phyloP scores from a whole-genome alignment of 2,329 filamentous ascomycete genomes.

The Penicillium sp. region DNA sequence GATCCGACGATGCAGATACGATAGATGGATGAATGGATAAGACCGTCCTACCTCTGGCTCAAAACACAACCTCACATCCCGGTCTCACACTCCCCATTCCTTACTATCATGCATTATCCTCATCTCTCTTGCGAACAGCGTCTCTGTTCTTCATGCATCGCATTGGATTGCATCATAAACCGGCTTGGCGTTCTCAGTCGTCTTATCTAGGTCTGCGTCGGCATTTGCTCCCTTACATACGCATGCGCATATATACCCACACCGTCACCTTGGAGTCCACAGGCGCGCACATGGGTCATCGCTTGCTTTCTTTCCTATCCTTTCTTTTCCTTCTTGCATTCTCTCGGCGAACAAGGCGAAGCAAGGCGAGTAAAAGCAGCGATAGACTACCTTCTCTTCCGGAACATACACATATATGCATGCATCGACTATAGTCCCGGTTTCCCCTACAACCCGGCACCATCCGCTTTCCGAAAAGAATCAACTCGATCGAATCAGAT shows the following conservation, averaged over 20 bases:
- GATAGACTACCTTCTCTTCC: slow-evolving; percentile 12
- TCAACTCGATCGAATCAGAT: not conserved
- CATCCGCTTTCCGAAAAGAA: not conserved
- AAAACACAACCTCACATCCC: not conserved
- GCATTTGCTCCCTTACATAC: slow-evolving; percentile 6
- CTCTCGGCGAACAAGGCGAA: slow-evolving; percentile 6
- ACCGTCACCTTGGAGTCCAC: not conserved
- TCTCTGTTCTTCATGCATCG: not conserved
- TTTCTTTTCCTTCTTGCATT: slow-evolving; percentile 4
- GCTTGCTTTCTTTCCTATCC: slow-evolving; percentile 8
- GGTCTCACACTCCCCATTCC: not conserved
- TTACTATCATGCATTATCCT: not conserved
- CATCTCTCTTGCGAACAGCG: not conserved
- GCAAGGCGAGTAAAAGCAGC: slow-evolving; percentile 2
- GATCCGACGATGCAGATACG: slow-evolving; percentile 25
- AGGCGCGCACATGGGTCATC: not conserved
- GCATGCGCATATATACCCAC: slow-evolving; percentile 1
- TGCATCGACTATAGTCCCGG: not conserved
- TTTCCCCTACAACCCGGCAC: not conserved
- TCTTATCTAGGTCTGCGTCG: slow-evolving; percentile 3
- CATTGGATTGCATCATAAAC: slow-evolving; percentile 11
- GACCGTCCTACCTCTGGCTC: slow-evolving; percentile 1
- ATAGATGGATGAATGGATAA: slow-evolving; percentile 23
- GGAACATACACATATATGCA: not conserved
- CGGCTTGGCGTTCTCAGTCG: slow-evolving; percentile 9